These are phyloP conservation scores for Kuraishia cidri DNA, from an alignment of 805 yeast species.

Conservation along the genomic window DNA sequence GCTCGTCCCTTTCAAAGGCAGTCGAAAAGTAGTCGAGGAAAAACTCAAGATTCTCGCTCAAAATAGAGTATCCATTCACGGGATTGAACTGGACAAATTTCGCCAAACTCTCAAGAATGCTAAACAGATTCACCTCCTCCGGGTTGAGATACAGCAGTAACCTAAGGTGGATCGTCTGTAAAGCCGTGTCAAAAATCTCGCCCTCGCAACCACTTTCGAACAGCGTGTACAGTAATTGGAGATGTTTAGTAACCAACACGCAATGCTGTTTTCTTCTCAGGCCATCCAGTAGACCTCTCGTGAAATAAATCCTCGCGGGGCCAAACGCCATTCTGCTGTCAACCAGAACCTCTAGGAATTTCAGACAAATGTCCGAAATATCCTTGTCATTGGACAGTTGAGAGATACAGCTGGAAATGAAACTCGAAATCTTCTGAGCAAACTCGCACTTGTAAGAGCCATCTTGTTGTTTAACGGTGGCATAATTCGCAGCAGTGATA, in stretches of 20 bases:
- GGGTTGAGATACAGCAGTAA: conserved; percentile 30
- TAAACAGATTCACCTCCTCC: conserved; percentile 13
- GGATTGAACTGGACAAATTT: conserved; percentile 23
- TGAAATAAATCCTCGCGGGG: conserved; percentile 57
- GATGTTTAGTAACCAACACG: conserved; percentile 15
- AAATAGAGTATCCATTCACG: conserved; percentile 15
- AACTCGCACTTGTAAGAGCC: conserved; percentile 38
- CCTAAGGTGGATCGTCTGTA: conserved; percentile 43
- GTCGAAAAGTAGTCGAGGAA: conserved; percentile 24
- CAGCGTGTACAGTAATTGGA: conserved; percentile 20
- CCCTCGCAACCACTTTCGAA: conserved; percentile 23
- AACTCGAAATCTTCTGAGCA: conserved; percentile 41
- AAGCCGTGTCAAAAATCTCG: conserved; percentile 36
- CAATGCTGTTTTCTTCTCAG: conserved; percentile 6
- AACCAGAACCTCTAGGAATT: conserved; percentile 35
- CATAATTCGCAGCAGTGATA: conserved; percentile 55
- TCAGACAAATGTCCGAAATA: conserved; percentile 10
- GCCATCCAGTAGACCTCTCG: conserved; percentile 51
- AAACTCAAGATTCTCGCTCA: conserved; percentile 25
- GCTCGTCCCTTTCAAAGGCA: conserved; percentile 8
- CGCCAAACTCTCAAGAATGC: conserved; percentile 24
- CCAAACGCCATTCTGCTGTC: conserved; percentile 48
- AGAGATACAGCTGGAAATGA: conserved; percentile 29
- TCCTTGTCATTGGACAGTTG: conserved; percentile 14
- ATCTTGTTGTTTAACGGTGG: conserved; percentile 22